Base-by-base conservation (phyloP, 2,329 filamentous ascomycete species). In the Metarhizium album region DNA sequence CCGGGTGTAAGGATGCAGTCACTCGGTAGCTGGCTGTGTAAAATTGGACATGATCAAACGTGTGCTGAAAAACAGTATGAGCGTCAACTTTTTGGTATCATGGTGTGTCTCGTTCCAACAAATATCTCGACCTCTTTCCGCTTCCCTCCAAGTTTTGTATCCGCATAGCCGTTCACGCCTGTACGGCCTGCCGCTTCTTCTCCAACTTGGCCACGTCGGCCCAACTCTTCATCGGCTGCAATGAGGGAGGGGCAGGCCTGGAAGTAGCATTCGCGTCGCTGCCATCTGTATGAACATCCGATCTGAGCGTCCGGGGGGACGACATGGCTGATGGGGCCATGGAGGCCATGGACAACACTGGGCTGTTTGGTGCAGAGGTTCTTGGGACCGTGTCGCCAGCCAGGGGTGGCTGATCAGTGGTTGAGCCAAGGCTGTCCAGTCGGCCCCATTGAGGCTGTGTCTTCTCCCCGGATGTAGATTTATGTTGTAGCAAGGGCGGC, bases 201-300 rank as follows among this genome's bases (percentile, higher is more conserved):
- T 60, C 59, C n/a, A 59, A 54, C 14, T 58, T 60, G 13, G 65
- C 68, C 4, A 71, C 66, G 52, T 70, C 69, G 9, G 69, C 69
- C 69, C 69, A 72, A 49, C 68, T 71, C 59, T 64, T 65, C 42
- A 60, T 57, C 11, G 65, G 57, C 22, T 64, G 66, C 29, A 70
- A 51, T 3, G 67, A 58, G 11, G 68, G 67, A 5, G 66, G 56
- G 27, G 47, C 51, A 13, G 58, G 59, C 16, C 56, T 50, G 23
- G 50, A 47, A 24, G 57, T 58, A 2, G 55, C 48, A 7, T 58
- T 56, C 1, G 52, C 53, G 2, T 53, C 54, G 6, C 47, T 54
- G 16, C 51, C 55, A 2, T 55, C 58, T 3, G 47, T 40, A 18
- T 20, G 38, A 29, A 51, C 16, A 3, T 52, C 50, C 14, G 52